Evolutionary conservation across 75 land plant genomes (phyloP), one percentile per base, ranked within the genome.

Genomic region (Sequoiadendron giganteum): DNA sequence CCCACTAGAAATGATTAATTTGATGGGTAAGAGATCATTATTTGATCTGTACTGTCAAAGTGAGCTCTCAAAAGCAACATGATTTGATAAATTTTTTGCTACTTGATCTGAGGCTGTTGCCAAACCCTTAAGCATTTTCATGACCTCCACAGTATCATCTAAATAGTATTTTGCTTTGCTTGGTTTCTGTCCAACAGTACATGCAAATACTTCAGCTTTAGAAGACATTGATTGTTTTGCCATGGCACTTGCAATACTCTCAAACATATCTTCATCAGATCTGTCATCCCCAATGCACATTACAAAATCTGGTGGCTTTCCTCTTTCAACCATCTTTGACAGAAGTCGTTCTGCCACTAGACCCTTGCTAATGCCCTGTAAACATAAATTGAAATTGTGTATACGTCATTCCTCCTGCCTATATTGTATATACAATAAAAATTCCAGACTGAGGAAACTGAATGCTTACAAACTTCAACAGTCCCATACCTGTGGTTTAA

Each of bases 211-310:
- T 82, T 94, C 91, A 21, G 95, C 93, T 58, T 86, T 42, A 40
- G 87, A 54, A 30, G 93, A 88, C 39, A 92, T 11, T 5, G 90
- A 85, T 85, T 83, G 77, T 48, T 54, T 36, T 16, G 90, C 85
- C 34, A 90, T 92, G 0, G 91, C 86, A 18, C 52, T 88, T 65
- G 89, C 85, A 82, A 96, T 96, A 87, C 93, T 93, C 86, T 95
- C 94, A 89, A 95, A 96, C 97, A 96, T 96, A 77, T 95, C 97
- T 83, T 96, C 97, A 88, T 96, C 97, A 10, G 97, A 96, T 90
- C 93, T 91, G 86, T 96, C 98, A 88, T 96, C 97, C 16, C 98
- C 98, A 52, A 95, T 89, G 90, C 98, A 96, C 91, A 96, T 86
- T n/a, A 96, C 92, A 88, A 96, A 95, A 78, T 96, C 98, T 16